Base-by-base conservation (phyloP, 192 early-diverging fungal species). In the Geosiphon pyriformis region DNA sequence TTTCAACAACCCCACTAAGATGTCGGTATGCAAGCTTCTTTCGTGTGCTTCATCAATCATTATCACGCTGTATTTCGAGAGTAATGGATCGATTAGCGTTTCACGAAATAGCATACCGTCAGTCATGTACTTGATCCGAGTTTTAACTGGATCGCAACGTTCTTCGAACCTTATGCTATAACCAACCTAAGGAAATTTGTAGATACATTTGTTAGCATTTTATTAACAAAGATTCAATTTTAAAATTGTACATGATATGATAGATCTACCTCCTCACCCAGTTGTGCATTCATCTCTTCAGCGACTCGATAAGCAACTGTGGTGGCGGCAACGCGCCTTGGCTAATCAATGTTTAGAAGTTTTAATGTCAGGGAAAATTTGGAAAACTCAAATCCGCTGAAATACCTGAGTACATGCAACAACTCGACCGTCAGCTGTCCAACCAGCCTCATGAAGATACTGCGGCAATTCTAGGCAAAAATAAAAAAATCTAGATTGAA, bases 41-140 rank as follows among this genome's bases (percentile, higher is more conserved):
- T 90, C 88, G 64, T 90, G 87, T 0, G 88, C 88, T 62, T 93
- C 87, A 70, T 93, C 91, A 62, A 93, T 72, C 85, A 93, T 90
- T 22, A 93, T 84, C 4, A 83, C 85, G 53, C 81, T 85, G 75
- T 93, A 93, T 25, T 76, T 72, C 20, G 76, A 82, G 50, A 93
- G 65, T 1, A 91, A 65, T 6, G 91, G 91, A 72, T 93, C 91
- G 59, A 87, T 70, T 42, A 93, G 74, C 0, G 82, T 83, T 59
- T 93, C 91, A 18, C 88, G 77, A 67, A 91, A 89, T n/a, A 93
- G 74, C 80, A 93, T 86, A 17, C 89, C 90, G 65, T 91, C 92
- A 8, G 89, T 90, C 87, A 93, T 84, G 79, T 87, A 93, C 65
- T 93, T 93, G 58, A 93, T 89, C 42, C 81, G 65, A 0, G 84